Percentiles rank a stretch among this genome's conserved stretches.
phyloP scores from a whole-genome alignment of 1,284 basidiomycete genomes.

The Exsudoporus floridanus region DNA sequence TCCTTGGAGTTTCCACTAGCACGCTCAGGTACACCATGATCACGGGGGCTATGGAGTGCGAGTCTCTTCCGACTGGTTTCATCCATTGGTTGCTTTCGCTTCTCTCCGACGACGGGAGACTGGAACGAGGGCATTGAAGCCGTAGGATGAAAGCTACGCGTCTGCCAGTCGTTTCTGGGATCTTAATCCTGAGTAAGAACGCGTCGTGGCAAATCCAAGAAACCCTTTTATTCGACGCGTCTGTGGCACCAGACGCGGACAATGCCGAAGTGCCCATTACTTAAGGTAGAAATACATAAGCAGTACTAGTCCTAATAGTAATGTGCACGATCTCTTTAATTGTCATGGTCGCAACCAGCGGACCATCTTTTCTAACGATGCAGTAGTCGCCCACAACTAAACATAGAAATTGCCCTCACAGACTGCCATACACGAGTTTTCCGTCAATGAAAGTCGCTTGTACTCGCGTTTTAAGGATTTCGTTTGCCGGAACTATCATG shows the following conservation, averaged over 20 bases:
- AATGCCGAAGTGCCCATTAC: slow-evolving; percentile 13
- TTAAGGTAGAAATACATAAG: background rate
- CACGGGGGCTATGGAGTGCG: slow-evolving; percentile 27
- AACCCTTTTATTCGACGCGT: slow-evolving; percentile 19
- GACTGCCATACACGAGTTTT: slow-evolving; percentile 57
- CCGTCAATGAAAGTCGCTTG: slow-evolving; percentile 82
- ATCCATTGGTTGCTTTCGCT: slow-evolving; percentile 32
- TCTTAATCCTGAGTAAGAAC: background rate
- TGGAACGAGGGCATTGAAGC: slow-evolving; percentile 17
- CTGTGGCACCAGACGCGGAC: slow-evolving; percentile 22
- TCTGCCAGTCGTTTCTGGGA: background rate
- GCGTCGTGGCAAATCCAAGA: background rate
- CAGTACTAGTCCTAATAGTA: background rate
- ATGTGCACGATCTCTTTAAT: background rate
- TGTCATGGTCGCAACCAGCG: background rate
- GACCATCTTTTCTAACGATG: background rate
- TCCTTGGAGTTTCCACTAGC: slow-evolving; percentile 21
- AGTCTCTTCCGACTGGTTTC: slow-evolving; percentile 37
- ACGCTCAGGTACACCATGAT: slow-evolving; percentile 11
- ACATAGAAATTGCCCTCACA: slow-evolving; percentile 9
- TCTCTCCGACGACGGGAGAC: slow-evolving; percentile 26
- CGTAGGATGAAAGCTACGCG: background rate
- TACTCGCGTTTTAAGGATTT: slow-evolving; percentile 72
- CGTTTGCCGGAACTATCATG: slow-evolving; percentile 59
- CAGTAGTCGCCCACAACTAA: background rate